These are phyloP conservation scores for Tricholoma flavovirens DNA, from an alignment of 768 basidiomycete genomes.

Conservation along the genomic window DNA sequence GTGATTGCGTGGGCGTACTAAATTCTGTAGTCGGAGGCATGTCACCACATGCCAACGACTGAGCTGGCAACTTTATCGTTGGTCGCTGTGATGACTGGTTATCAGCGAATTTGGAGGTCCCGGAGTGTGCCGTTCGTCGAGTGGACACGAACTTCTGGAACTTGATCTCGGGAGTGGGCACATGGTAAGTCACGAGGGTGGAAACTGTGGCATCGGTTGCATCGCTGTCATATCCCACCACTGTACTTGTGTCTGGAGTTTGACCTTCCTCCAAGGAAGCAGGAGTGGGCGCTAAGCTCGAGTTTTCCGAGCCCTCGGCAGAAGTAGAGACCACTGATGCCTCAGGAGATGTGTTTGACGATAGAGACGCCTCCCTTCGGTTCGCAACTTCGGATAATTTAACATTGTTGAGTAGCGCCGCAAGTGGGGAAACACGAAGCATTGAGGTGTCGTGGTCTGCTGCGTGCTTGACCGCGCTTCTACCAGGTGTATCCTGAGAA, in stretches of 20 bases:
- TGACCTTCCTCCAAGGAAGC: not conserved
- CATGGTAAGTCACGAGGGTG: not conserved
- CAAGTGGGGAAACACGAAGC: not conserved
- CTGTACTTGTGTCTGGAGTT: not conserved
- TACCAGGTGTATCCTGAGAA: not conserved
- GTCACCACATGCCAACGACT: not conserved
- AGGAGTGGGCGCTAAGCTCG: not conserved
- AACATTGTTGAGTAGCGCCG: not conserved
- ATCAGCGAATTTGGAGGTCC: not conserved
- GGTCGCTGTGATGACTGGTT: not conserved
- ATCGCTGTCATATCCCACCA: not conserved
- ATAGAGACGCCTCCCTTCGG: not conserved
- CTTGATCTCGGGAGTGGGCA: not conserved
- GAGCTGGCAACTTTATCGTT: not conserved
- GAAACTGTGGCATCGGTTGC: not conserved
- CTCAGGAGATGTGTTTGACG: not conserved
- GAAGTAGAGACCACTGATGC: not conserved
- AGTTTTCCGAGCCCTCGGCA: not conserved
- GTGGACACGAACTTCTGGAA: not conserved
- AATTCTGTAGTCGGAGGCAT: not conserved
- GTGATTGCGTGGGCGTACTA: not conserved
- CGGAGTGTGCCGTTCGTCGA: not conserved
- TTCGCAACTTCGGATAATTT: not conserved
- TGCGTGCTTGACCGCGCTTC: not conserved
- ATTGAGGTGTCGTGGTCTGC: not conserved